Evolutionary conservation across 2,329 filamentous ascomycete genomes (phyloP), one percentile per base, ranked within the genome.

Genomic region (Fusarium virguliforme): DNA sequence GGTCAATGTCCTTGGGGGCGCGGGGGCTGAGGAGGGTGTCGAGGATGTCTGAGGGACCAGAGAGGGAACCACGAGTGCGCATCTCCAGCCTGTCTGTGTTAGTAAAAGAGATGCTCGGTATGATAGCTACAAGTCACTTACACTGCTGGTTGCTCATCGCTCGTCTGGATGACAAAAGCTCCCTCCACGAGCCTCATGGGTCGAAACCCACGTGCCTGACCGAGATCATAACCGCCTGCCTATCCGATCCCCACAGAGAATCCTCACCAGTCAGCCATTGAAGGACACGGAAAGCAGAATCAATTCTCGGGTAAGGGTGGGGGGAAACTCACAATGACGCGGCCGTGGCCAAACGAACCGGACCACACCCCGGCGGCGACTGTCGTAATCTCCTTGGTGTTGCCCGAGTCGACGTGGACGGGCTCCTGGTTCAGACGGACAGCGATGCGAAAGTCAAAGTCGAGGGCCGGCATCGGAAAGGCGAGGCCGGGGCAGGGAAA

Each of bases 401-500:
- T 82, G 56, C 83, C 80, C 12, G 78, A 75, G 32, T 84, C 85
- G 40, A 86, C 80, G 24, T 80, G 80, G 10, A 85, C 81, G 34
- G 81, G 78, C 56, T 83, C 81, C 18, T 83, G 82, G 65, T 83
- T 83, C 30, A 86, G 77, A 18, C 77, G 79, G 13, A 86, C 84
- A 41, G 83, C 82, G 75, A 87, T 83, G 61, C 85, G 84, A 70
- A 87, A 86, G 72, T 87, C 85, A 50, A 86, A 85, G 56, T 81
- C 81, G 55, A 86, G 80, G 38, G 79, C 80, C 6, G 85, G 85
- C 72, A 82, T 81, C 13, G 85, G 84, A 56, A 87, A 81, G 4
- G 79, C 79, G 35, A 85, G 69, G 41, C 78, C 75, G 18, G 84
- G 82, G 67, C 82, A 81, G n/a, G 82, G 81, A 38, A 83, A 83